A percentile compares a stretch with the other conserved stretches of the same genome.
Evolutionary conservation across 768 basidiomycete genomes (phyloP).

Genomic region (Baorangia bicolor): DNA sequence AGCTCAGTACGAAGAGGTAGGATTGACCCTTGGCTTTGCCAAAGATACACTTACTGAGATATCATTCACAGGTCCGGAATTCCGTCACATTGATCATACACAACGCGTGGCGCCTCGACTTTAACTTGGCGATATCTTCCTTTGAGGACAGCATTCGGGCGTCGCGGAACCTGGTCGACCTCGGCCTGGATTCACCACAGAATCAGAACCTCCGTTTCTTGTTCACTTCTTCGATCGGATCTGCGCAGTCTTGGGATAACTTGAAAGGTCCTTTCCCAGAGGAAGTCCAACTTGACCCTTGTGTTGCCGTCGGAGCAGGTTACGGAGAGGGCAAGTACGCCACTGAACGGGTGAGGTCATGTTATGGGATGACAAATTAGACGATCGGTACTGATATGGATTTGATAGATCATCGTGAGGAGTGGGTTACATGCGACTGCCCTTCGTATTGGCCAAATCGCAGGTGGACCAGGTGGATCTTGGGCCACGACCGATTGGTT

Average conservation of each 20-base stretch:
- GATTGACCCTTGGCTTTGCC: not conserved
- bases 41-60: not conserved
- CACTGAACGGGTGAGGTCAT: conserved; percentile 35
- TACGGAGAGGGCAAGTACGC: conserved; percentile 50
- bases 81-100: conserved; percentile 40
- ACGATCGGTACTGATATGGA: not conserved
- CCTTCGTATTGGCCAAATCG: conserved; percentile 47
- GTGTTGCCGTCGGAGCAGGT: conserved; percentile 39
- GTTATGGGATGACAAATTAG: not conserved
- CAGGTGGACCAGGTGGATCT: conserved; percentile 39
- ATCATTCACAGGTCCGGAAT: conserved; percentile 26
- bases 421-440: conserved; percentile 38
- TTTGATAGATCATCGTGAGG: conserved; percentile 36
- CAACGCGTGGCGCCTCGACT: conserved; percentile 47
- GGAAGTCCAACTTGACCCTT: conserved; percentile 31
- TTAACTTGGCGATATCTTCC: conserved; percentile 40
- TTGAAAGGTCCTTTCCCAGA: conserved; percentile 35
- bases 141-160: conserved; percentile 42
- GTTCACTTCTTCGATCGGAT: conserved; percentile 43
- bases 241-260: conserved; percentile 33
- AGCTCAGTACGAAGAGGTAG: conserved; percentile 19
- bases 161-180: conserved; percentile 36
- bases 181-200: conserved; percentile 32
- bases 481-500: conserved; percentile 50
- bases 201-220: conserved; percentile 31